Evolutionary conservation across 2,329 filamentous ascomycete species (phyloP), one percentile per base, ranked within the genome.

Genomic region (Ceratocystis cacaofunesta): DNA sequence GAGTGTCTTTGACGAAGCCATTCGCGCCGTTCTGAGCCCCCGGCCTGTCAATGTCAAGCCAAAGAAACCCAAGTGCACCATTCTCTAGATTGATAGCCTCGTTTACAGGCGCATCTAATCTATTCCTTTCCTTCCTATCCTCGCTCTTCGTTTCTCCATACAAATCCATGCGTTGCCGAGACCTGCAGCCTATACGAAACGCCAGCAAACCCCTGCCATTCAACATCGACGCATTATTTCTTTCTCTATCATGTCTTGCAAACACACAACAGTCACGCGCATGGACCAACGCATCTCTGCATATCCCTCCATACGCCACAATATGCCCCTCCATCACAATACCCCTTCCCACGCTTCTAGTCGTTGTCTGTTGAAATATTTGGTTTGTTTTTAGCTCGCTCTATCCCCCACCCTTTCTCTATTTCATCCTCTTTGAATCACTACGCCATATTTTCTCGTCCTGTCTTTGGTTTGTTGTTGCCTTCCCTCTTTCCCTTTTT

Each of bases 1-100:
- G 86, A 95, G 90, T 72, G 94, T 99, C 61, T 99, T 99, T 74
- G 94, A 99, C 74, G 92, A 96, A 78, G 94, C 94, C 43, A 99
- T 99, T 74, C 87, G 94, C 71, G 86, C 87, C 68, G 87, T 90
- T 61, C 78, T 90, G 68, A 88, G 86, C 76, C 87, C 87, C 66
- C 79, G 83, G 70, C 84, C 84, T 22, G 76, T 80, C 69, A 72
- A 76, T 36, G 77, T 75, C 67, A 82, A 85, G 78, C 75, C 79
- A 72, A 87, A 86, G 78, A 83, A 82, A 75, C 77, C 78, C 70
- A 87, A 87, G 78, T 89, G 87, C 78, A 81, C 80, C 60, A 85
- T 90, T 72, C 80, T 90, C 75, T 90, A 82, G 75, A 74, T 30
- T 28, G 25, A 12, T 5, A 28, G 7, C 55, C 28, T 3, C 28